phyloP scores from a whole-genome alignment of 73 alveolate genomes.

The Diophrys appendiculata region DNA sequence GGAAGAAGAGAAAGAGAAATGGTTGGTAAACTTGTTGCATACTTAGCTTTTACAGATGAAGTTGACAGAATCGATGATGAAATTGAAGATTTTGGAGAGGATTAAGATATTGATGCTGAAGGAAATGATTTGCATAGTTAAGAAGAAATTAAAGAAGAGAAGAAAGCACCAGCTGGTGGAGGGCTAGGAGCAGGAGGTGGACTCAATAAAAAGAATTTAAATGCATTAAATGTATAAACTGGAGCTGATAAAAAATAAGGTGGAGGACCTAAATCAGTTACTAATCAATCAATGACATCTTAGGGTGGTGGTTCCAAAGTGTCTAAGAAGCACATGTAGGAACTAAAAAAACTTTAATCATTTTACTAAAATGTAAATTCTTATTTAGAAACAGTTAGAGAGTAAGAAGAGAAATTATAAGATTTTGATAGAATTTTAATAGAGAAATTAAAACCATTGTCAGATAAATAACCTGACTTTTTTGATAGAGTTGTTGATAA shows the following conservation, averaged over 20 bases:
- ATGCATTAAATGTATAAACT: too few relatives aligned
- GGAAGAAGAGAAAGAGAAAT: neutral
- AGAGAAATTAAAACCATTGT: conserved; percentile 1
- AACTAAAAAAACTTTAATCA: too few relatives aligned
- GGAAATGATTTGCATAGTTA: neutral
- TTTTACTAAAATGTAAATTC: neutral
- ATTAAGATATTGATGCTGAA: neutral
- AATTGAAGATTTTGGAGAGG: neutral
- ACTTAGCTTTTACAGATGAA: neutral
- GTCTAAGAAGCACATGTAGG: neutral
- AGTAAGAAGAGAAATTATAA: neutral
- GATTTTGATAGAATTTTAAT: conserved; percentile 11
- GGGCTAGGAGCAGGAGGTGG: too few relatives aligned
- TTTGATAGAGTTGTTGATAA: conserved; percentile 11
- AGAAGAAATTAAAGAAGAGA: neutral
- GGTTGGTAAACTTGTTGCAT: neutral
- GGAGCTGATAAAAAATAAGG: too few relatives aligned
- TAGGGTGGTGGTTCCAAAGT: neutral
- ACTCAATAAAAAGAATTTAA: too few relatives aligned
- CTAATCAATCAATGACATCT: neutral
- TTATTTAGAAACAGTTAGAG: neutral
- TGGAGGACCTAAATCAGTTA: neutral
- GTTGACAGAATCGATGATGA: neutral
- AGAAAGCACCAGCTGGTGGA: neutral
- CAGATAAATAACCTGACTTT: neutral